These are phyloP conservation scores for Gaeumannomyces tritici DNA, from an alignment of 2,329 filamentous ascomycete species.

Conservation along the genomic window DNA sequence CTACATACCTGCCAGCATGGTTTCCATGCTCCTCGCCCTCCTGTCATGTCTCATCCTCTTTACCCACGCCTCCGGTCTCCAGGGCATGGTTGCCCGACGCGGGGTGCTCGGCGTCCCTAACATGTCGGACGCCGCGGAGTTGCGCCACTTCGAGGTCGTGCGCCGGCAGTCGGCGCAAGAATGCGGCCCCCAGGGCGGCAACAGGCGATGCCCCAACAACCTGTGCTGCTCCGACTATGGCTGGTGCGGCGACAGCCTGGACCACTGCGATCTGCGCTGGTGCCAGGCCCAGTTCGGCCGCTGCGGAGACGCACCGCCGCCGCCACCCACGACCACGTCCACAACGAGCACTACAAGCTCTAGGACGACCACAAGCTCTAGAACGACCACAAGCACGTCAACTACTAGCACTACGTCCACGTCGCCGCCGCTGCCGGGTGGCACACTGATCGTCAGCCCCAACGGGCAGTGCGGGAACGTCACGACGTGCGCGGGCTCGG, in stretches of 20 bases:
- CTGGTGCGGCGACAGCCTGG: conserved; percentile 9
- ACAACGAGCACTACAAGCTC: background rate
- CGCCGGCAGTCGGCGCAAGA: background rate
- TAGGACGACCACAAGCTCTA: conserved; percentile 2
- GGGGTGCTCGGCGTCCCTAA: background rate
- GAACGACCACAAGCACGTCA: conserved; percentile 5
- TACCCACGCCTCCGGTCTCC: background rate
- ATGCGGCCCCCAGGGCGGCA: conserved; percentile 8
- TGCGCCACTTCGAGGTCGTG: background rate
- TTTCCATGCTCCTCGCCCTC: background rate
- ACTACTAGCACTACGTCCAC: conserved; percentile 5
- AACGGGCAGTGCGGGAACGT: conserved; percentile 11
- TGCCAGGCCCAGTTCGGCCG: conserved; percentile 10
- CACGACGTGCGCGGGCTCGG: conserved; percentile 9
- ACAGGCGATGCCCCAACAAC: conserved; percentile 9
- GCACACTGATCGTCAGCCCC: conserved; percentile 2
- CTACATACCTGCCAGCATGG: background rate
- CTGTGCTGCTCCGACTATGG: conserved; percentile 14
- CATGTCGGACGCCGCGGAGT: background rate
- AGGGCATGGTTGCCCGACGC: background rate
- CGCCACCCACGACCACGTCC: background rate
- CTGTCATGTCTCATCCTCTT: background rate
- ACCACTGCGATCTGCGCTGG: conserved; percentile 8
- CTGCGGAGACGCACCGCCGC: conserved; percentile 7
- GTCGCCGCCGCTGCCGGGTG: conserved; percentile 8